Percentiles rank a stretch among this genome's conserved stretches.
These are phyloP conservation scores for Podaxis sp. DNA, from an alignment of 768 basidiomycete genomes.

Conservation along the genomic window DNA sequence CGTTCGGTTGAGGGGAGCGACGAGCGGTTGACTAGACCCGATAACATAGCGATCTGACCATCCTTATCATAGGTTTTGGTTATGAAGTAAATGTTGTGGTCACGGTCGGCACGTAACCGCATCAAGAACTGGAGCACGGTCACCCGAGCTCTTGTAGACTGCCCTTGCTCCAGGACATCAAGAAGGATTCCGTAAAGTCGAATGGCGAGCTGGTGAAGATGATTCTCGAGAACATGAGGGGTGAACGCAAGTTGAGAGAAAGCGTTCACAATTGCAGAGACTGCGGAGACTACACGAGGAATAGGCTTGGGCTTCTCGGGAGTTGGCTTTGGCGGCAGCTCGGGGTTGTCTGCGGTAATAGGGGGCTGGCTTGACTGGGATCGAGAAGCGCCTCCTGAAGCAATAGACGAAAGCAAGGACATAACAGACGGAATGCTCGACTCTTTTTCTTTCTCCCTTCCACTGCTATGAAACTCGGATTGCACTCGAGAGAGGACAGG, in stretches of 20 bases:
- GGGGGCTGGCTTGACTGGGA: slow-evolving; percentile 51
- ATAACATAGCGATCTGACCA: slow-evolving; percentile 53
- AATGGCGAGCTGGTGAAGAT: slow-evolving; percentile 49
- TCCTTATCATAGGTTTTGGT: slow-evolving; percentile 49
- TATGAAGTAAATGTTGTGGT: slow-evolving; percentile 79
- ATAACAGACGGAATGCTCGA: slow-evolving; percentile 52
- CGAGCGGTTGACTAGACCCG: slow-evolving; percentile 58
- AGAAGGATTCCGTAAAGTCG: slow-evolving; percentile 51
- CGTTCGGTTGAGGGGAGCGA: slow-evolving; percentile 18
- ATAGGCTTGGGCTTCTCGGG: slow-evolving; percentile 21
- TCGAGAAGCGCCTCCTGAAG: slow-evolving; percentile 47
- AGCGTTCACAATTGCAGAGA: slow-evolving; percentile 56
- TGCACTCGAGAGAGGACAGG: slow-evolving; percentile 57
- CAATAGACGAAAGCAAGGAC: slow-evolving; percentile 59
- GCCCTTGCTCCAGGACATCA: slow-evolving; percentile 38
- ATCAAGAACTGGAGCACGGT: slow-evolving; percentile 82
- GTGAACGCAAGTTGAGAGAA: slow-evolving; percentile 74
- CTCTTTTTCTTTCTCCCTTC: slow-evolving; percentile 40
- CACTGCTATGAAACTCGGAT: slow-evolving; percentile 40
- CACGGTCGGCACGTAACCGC: slow-evolving; percentile 83
- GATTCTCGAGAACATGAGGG: slow-evolving; percentile 44
- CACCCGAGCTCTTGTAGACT: slow-evolving; percentile 59
- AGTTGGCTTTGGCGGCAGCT: slow-evolving; percentile 20
- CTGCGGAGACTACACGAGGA: slow-evolving; percentile 53
- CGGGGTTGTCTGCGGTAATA: slow-evolving; percentile 29